Evolutionary conservation across 768 basidiomycete genomes (phyloP).

Genomic region (Hirschioporus abietinus): DNA sequence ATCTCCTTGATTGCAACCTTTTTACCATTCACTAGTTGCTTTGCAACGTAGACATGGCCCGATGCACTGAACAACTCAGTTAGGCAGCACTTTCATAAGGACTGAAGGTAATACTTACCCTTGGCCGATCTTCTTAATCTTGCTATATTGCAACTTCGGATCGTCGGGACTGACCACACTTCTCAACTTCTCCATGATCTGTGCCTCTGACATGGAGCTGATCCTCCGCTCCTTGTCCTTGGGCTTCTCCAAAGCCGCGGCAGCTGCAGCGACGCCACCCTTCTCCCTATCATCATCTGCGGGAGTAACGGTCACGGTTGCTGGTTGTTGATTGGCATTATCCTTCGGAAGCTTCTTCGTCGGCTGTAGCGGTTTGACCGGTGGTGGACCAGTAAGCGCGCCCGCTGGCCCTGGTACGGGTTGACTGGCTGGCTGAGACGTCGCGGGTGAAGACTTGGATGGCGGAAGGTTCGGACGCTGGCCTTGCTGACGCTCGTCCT

Average conservation of each 20-base stretch:
- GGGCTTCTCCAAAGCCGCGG: constrained; percentile 53
- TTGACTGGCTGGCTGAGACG: constrained; percentile 36
- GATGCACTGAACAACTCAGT: constrained; percentile 61
- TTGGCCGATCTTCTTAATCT: constrained; percentile 98
- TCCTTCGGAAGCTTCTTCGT: constrained; percentile 49
- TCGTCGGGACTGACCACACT: constrained; percentile 84
- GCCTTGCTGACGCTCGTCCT: constrained; percentile 23
- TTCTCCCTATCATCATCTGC: constrained; percentile 42
- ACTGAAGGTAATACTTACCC: constrained; percentile 54
- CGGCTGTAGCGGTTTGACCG: constrained; percentile 73
- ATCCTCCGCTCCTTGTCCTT: constrained; percentile 80
- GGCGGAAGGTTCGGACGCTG: constrained; percentile 13
- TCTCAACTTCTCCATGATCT: constrained; percentile 96
- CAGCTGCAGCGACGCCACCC: constrained; percentile 63
- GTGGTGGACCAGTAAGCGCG: constrained; percentile 47
- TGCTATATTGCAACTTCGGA: constrained; percentile 85
- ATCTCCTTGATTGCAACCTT: constrained; percentile 99
- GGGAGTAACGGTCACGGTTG: constrained; percentile 47
- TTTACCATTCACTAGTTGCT: constrained; percentile 69
- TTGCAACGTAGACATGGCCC: constrained; percentile 96
- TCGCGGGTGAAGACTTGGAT: constrained; percentile 33
- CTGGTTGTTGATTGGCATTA: constrained; percentile 20
- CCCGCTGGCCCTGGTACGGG: constrained; percentile 44
- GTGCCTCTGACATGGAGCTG: constrained; percentile 93
- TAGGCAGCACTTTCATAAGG: constrained; percentile 13